Evolutionary conservation across 2,329 filamentous ascomycete species (phyloP).

Genomic region (Apiospora sp.): DNA sequence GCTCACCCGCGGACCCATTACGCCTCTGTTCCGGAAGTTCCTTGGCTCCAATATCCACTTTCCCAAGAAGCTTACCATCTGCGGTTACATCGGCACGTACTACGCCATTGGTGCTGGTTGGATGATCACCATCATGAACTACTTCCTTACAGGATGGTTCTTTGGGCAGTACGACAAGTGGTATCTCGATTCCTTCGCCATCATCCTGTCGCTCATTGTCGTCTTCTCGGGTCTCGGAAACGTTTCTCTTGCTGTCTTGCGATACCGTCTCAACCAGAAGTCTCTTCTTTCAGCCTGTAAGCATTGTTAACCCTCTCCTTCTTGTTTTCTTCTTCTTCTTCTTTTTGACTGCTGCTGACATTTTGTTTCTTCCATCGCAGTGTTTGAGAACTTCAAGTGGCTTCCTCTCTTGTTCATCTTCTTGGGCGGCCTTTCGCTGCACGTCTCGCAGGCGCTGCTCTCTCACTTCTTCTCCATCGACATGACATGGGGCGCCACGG

Average conservation of each 20-base stretch:
- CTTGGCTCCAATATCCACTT: constrained; percentile 76
- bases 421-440: constrained; percentile 52
- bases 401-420: constrained; percentile 50
- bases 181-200: constrained; percentile 66
- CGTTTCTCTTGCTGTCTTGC: constrained; percentile 61
- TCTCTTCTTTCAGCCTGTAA: constrained; percentile 53
- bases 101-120: constrained; percentile 81
- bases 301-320: constrained; percentile 29
- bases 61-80: constrained; percentile 77
- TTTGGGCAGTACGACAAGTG: constrained; percentile 60
- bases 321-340: neutral
- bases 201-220: constrained; percentile 44
- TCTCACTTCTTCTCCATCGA: constrained; percentile 53
- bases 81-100: constrained; percentile 82
- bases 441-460: constrained; percentile 50
- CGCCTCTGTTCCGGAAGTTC: constrained; percentile 79
- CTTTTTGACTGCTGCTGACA: neutral
- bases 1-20: constrained; percentile 78
- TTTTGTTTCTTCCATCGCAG: constrained; percentile 29
- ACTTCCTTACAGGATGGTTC: constrained; percentile 79
- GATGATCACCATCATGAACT: constrained; percentile 77
- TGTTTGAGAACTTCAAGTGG: constrained; percentile 64
- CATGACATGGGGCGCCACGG: constrained; percentile 48
- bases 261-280: constrained; percentile 64
- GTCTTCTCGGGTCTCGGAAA: constrained; percentile 45